phyloP scores from a whole-genome alignment of 2,329 filamentous ascomycete genomes.

The Nannizziopsis arthrosporioides region DNA sequence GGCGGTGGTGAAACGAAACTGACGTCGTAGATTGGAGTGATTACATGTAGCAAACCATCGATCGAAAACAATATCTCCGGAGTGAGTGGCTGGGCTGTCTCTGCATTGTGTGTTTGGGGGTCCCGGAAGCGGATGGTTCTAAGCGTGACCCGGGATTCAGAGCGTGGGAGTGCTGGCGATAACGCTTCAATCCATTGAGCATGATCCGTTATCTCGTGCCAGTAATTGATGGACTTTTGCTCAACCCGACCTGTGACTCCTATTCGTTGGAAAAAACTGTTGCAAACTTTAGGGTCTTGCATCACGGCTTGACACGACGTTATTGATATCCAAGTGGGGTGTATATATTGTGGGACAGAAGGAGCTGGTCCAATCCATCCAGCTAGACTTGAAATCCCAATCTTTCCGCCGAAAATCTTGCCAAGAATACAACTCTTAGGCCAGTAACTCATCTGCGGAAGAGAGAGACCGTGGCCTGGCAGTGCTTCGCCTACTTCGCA shows the following conservation, averaged over 20 bases:
- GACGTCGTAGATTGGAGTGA: slow-evolving; percentile 1
- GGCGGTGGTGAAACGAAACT: slow-evolving; percentile 2
- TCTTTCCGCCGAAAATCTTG: slow-evolving; percentile 1
- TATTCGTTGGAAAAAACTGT: slow-evolving; percentile 5
- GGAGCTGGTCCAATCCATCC: slow-evolving; percentile 3
- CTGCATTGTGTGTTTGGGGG: no score
- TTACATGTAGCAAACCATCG: slow-evolving; percentile 1
- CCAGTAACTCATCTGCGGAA: slow-evolving; percentile 3
- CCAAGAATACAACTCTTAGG: slow-evolving; percentile 2
- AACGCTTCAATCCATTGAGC: slow-evolving; percentile 3
- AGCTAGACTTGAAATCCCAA: background rate
- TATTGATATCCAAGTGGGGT: no score
- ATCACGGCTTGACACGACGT: no score
- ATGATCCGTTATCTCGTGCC: slow-evolving; percentile 2
- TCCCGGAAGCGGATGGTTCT: no score
- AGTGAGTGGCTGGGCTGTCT: no score
- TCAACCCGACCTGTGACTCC: slow-evolving; percentile 3
- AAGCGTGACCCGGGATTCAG: no score
- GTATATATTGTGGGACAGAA: background rate
- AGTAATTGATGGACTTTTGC: no score
- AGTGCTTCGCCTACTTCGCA: background rate
- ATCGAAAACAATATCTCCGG: slow-evolving; percentile 2
- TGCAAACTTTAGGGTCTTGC: no score
- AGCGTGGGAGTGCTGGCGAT: background rate
- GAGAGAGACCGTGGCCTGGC: background rate